A percentile compares a stretch with the other conserved stretches of the same genome.
phyloP scores from a whole-genome alignment of 1,284 basidiomycete genomes.

The Ustilago crameri region DNA sequence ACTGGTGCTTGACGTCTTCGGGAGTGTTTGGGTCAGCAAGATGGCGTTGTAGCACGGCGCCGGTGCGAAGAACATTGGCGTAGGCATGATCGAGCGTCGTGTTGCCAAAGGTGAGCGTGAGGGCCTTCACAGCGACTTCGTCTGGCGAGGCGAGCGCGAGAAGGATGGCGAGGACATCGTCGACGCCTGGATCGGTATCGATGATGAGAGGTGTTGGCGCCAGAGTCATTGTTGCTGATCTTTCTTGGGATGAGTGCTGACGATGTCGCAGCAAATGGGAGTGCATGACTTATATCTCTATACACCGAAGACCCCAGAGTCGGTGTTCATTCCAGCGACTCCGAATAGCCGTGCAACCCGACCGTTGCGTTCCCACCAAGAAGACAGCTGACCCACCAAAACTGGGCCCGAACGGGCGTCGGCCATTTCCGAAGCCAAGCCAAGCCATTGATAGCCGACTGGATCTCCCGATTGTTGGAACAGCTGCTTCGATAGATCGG shows the following conservation, averaged over 20 bases:
- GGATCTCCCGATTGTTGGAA: constrained; percentile 22
- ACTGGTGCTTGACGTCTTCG: constrained; percentile 67
- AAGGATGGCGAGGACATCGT: constrained; percentile 82
- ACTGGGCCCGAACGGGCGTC: no score
- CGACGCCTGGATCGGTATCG: constrained; percentile 76
- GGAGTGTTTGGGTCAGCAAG: constrained; percentile 73
- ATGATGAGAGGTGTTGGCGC: constrained; percentile 41
- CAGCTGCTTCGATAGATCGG: background rate
- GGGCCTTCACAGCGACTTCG: constrained; percentile 70
- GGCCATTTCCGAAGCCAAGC: no score
- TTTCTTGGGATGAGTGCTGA: background rate
- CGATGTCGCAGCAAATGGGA: background rate
- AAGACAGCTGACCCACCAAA: no score
- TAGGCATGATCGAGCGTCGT: constrained; percentile 68
- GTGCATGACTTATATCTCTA: no score
- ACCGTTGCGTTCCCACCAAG: no score
- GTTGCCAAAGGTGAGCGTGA: constrained; percentile 75
- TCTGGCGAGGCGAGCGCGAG: constrained; percentile 60
- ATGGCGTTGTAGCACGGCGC: constrained; percentile 78
- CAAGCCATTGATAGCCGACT: background rate
- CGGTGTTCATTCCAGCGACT: no score
- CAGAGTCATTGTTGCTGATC: constrained; percentile 3
- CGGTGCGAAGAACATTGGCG: constrained; percentile 73
- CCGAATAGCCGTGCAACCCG: no score
- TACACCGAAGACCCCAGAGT: no score